A percentile compares a stretch with the other conserved stretches of the same genome.
phyloP scores from a whole-genome alignment of 768 basidiomycete species.

The Agrocybe pediades region DNA sequence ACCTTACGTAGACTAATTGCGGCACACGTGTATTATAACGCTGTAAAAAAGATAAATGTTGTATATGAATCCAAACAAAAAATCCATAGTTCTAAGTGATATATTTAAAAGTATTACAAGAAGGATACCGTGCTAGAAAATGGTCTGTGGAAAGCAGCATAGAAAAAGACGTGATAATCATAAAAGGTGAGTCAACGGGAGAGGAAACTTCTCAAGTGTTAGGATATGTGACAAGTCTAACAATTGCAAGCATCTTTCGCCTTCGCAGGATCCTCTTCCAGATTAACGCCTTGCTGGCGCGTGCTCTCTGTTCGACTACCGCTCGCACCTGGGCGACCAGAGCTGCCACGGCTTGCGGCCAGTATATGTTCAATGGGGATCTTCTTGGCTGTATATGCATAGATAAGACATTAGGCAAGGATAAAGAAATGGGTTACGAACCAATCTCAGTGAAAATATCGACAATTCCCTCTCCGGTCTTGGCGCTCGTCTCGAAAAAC shows the following conservation, averaged over 20 bases:
- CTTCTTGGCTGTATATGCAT: conserved; percentile 48
- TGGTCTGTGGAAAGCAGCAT: conserved; percentile 16
- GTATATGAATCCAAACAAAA: conserved; percentile 3
- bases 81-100: conserved; percentile 27
- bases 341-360: conserved; percentile 74
- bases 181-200: conserved; percentile 21
- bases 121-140: conserved; percentile 22
- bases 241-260: conserved; percentile 82
- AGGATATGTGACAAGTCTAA: conserved; percentile 30
- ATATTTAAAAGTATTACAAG: conserved; percentile 28
- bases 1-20: conserved; percentile 58
- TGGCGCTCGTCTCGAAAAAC: conserved; percentile 98
- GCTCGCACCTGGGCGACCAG: conserved; percentile 61
- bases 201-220: conserved; percentile 4
- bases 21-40: too few relatives aligned
- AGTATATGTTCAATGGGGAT: conserved; percentile 90
- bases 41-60: conserved; percentile 7
- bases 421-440: conserved; percentile 38
- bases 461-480: conserved; percentile 93
- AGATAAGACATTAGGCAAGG: conserved; percentile 20
- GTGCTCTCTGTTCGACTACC: conserved; percentile 52
- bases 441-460: conserved; percentile 99
- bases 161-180: conserved; percentile 30
- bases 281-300: conserved; percentile 63
- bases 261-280: conserved; percentile 68